phyloP scores from a whole-genome alignment of 805 yeast species.

The Saccharomycopsis malanga region DNA sequence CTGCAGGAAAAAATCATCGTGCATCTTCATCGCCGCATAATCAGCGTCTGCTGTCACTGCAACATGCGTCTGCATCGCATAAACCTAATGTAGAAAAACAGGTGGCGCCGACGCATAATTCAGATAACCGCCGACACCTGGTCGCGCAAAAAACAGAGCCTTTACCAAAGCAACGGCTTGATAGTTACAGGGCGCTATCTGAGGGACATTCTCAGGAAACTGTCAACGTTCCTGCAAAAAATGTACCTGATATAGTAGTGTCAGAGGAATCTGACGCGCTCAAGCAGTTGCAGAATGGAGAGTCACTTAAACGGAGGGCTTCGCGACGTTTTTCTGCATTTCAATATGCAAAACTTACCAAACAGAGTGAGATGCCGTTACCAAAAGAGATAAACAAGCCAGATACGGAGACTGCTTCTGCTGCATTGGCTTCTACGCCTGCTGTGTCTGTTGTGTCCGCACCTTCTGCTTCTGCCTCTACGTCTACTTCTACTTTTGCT shows the following conservation, averaged over 20 bases:
- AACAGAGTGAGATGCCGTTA: conserved; percentile 19
- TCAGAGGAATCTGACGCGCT: conserved; percentile 47
- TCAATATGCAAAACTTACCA: conserved; percentile 67
- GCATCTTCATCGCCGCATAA: background rate
- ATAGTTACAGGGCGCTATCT: conserved; percentile 10
- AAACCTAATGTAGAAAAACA: conserved; percentile 3
- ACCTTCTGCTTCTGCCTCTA: background rate
- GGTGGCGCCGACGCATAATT: no score
- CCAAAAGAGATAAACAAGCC: conserved; percentile 16
- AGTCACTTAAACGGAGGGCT: conserved; percentile 83
- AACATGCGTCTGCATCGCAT: conserved; percentile 12
- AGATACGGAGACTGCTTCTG: background rate
- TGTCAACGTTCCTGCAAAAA: background rate
- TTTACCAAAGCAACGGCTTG: conserved; percentile 18
- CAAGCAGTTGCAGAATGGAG: conserved; percentile 71
- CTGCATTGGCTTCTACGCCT: background rate
- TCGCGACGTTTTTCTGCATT: conserved; percentile 92
- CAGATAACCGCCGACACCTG: no score
- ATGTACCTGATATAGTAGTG: background rate
- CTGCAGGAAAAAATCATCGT: conserved; percentile 9
- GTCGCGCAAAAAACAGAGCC: background rate
- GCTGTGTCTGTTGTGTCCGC: background rate
- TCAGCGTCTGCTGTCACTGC: conserved; percentile 19
- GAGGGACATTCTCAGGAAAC: conserved; percentile 4
- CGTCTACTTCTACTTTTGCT: background rate